These are phyloP conservation scores for Zarea fungicola DNA, from an alignment of 2,329 filamentous ascomycete genomes.

Conservation along the genomic window DNA sequence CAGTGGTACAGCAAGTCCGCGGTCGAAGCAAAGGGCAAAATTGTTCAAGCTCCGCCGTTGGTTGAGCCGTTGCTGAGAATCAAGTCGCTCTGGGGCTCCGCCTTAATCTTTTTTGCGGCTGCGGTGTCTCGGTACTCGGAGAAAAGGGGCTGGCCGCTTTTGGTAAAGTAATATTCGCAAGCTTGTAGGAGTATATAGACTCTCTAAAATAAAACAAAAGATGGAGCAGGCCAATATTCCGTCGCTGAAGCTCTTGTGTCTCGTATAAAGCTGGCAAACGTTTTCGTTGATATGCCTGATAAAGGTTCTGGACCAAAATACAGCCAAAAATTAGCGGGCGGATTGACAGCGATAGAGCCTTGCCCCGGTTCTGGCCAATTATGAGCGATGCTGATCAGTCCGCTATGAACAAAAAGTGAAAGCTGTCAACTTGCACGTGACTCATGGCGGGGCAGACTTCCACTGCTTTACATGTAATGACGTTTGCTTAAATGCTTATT, in stretches of 20 bases:
- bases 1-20: background rate
- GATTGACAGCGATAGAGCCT: background rate
- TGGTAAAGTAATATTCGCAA: background rate
- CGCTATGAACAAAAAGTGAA: conserved; percentile 7
- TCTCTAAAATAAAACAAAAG: too few species aligned
- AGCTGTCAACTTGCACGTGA: background rate
- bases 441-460: conserved; percentile 5
- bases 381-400: background rate
- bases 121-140: background rate
- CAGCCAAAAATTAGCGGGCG: conserved; percentile 1
- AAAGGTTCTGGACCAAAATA: conserved; percentile 7
- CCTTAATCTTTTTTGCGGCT: conserved; percentile 1
- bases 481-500: background rate
- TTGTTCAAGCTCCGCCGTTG: background rate
- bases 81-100: conserved; percentile 3
- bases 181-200: background rate
- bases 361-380: conserved; percentile 2
- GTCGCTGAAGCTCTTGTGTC: background rate
- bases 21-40: background rate
- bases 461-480: background rate
- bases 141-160: background rate
- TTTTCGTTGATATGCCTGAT: conserved; percentile 1
- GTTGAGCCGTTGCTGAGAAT: background rate
- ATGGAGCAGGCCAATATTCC: background rate
- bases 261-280: background rate